Percentiles rank a stretch among this genome's conserved stretches.
phyloP scores from a whole-genome alignment of 768 basidiomycete species.

The Strobilomyces confusus region DNA sequence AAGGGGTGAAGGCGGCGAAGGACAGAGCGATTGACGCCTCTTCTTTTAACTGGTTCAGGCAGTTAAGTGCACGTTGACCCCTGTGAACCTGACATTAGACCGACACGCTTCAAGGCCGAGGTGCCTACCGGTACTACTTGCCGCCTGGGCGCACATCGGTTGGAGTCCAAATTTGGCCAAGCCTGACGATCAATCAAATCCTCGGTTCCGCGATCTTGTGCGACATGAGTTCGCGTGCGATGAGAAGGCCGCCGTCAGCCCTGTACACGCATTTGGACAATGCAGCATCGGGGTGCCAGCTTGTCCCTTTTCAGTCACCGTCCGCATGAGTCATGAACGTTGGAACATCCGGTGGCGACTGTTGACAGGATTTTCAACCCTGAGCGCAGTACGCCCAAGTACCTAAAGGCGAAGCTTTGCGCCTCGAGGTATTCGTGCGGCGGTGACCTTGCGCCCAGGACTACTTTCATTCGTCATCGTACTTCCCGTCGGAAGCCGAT shows the following conservation, averaged over 20 bases:
- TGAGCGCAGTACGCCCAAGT: slow-evolving; percentile 28
- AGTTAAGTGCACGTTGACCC: slow-evolving; percentile 21
- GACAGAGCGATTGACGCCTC: slow-evolving; percentile 20
- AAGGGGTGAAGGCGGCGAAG: slow-evolving; percentile 23
- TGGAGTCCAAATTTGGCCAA: slow-evolving; percentile 13
- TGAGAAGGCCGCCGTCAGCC: slow-evolving; percentile 8
- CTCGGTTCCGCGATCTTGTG: slow-evolving; percentile 28
- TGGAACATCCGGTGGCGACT: slow-evolving; percentile 9
- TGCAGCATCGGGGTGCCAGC: slow-evolving; percentile 10
- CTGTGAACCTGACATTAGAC: slow-evolving; percentile 26
- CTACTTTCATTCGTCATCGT: slow-evolving; percentile 27
- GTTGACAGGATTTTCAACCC: slow-evolving; percentile 26
- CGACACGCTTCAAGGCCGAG: slow-evolving; percentile 19
- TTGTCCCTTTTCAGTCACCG: slow-evolving; percentile 12
- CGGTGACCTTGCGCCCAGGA: slow-evolving; percentile 27
- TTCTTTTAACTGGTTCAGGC: slow-evolving; percentile 21
- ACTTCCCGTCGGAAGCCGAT: slow-evolving; percentile 26
- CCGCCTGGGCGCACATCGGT: slow-evolving; percentile 5
- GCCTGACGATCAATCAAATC: slow-evolving; percentile 15
- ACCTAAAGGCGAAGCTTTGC: slow-evolving; percentile 27
- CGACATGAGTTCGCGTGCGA: slow-evolving; percentile 21
- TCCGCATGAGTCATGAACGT: slow-evolving; percentile 13
- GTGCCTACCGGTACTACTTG: slow-evolving; percentile 17
- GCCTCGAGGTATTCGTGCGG: slow-evolving; percentile 35
- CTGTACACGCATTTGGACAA: slow-evolving; percentile 7